A percentile compares a stretch with the other conserved stretches of the same genome.
phyloP scores from a whole-genome alignment of 1,139 yeast species.

The Debaryomyces psychrophilus region DNA sequence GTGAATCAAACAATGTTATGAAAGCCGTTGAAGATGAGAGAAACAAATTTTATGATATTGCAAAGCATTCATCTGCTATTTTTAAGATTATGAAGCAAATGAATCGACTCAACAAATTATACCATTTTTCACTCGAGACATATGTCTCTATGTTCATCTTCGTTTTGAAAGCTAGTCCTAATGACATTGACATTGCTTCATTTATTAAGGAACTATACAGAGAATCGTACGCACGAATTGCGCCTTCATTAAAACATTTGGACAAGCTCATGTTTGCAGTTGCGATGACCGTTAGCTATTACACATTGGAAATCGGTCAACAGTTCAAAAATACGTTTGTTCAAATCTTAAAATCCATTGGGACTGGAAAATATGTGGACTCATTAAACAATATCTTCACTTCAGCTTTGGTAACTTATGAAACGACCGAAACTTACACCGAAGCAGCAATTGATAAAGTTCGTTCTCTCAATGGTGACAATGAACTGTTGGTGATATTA shows the following conservation, averaged over 20 bases:
- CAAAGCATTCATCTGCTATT: slow-evolving; percentile 55
- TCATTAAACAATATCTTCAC: slow-evolving; percentile 10
- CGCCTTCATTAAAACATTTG: slow-evolving; percentile 52
- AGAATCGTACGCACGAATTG: slow-evolving; percentile 48
- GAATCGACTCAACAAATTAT: slow-evolving; percentile 51
- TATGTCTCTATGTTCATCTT: slow-evolving; percentile 44
- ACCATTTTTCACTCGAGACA: slow-evolving; percentile 58
- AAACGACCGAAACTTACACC: not conserved
- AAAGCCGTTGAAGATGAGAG: slow-evolving; percentile 53
- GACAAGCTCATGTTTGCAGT: slow-evolving; percentile 54
- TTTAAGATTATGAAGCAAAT: slow-evolving; percentile 49
- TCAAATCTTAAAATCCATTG: slow-evolving; percentile 10
- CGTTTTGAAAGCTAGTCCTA: slow-evolving; percentile 33
- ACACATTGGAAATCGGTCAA: slow-evolving; percentile 29
- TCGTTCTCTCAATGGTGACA: slow-evolving; percentile 19
- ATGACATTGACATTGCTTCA: slow-evolving; percentile 22
- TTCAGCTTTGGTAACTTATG: not conserved
- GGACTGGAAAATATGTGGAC: not conserved
- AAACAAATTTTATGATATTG: slow-evolving; percentile 53
- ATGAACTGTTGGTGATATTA: slow-evolving; percentile 22
- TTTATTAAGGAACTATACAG: slow-evolving; percentile 43
- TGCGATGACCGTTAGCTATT: slow-evolving; percentile 34
- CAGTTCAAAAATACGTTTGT: slow-evolving; percentile 22
- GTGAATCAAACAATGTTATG: slow-evolving; percentile 58
- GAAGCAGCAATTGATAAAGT: not conserved